Percentiles rank a stretch among this genome's conserved stretches.
Evolutionary conservation across 2,329 filamentous ascomycete genomes (phyloP).

Genomic region (Passalora sequoiae): DNA sequence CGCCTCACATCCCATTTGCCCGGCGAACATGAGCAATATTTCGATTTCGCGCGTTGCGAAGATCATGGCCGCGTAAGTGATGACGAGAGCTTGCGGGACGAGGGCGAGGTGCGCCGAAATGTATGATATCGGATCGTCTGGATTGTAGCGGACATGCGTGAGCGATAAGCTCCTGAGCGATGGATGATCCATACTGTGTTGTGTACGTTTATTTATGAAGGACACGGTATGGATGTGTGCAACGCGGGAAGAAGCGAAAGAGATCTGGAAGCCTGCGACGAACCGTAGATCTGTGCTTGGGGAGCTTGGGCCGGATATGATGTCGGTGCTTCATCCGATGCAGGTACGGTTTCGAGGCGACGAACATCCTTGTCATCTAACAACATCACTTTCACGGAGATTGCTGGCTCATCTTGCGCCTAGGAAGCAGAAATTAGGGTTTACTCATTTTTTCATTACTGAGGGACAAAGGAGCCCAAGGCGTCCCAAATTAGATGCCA

Average conservation of each 20-base stretch:
- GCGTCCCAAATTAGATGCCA: neutral
- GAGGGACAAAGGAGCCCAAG: too few relatives aligned
- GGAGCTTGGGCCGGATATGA: neutral
- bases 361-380: neutral
- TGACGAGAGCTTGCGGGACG: conserved; percentile 81
- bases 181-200: conserved; percentile 42
- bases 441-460: too few relatives aligned
- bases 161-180: conserved; percentile 84
- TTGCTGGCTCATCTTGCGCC: too few relatives aligned
- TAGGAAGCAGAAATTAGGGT: too few relatives aligned
- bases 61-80: conserved; percentile 84
- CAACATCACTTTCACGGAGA: neutral
- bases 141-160: conserved; percentile 97
- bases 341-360: neutral
- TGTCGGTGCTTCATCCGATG: neutral
- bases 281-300: neutral
- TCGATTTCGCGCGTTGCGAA: conserved; percentile 90
- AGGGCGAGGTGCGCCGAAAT: conserved; percentile 91
- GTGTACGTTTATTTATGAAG: neutral
- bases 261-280: conserved; percentile 2
- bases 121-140: conserved; percentile 76
- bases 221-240: neutral
- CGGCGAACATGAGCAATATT: conserved; percentile 80
- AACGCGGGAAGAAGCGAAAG: too few relatives aligned
- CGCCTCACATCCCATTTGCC: conserved; percentile 86